Percentiles rank a stretch among this genome's conserved stretches.
Evolutionary conservation across 2,329 filamentous ascomycete genomes (phyloP).

Genomic region (Phialophora verrucosa): DNA sequence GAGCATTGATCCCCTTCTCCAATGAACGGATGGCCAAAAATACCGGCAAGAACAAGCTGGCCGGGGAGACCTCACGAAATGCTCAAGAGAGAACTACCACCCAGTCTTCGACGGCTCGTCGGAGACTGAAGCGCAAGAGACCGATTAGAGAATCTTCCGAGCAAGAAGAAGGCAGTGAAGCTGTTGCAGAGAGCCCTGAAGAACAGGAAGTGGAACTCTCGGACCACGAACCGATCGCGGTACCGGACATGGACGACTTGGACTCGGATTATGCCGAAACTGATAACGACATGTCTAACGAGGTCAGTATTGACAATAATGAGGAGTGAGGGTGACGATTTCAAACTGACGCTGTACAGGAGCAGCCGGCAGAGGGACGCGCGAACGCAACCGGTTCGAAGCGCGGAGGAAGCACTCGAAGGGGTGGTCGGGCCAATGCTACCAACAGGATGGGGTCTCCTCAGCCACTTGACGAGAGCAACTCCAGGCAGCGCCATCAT

Average conservation of each 20-base stretch:
- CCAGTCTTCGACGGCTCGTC: constrained; percentile 15
- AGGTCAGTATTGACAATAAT: constrained; percentile 13
- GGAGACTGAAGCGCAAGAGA: constrained; percentile 28
- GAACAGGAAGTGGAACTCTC: background rate
- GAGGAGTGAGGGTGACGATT: background rate
- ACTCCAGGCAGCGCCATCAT: background rate
- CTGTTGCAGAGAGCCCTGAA: background rate
- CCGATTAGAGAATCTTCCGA: constrained; percentile 3
- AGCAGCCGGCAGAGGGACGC: background rate
- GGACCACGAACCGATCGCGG: background rate
- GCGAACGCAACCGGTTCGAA: background rate
- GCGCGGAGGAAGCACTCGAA: background rate
- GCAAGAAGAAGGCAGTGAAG: background rate
- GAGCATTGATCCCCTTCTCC: constrained; percentile 24
- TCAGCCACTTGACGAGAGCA: background rate
- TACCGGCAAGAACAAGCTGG: constrained; percentile 20
- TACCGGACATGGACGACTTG: constrained; percentile 27
- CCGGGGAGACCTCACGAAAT: constrained; percentile 13
- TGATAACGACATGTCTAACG: constrained; percentile 20
- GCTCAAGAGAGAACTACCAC: constrained; percentile 18
- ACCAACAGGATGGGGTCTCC: background rate
- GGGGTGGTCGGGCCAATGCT: background rate
- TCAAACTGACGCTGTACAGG: constrained; percentile 4
- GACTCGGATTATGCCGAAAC: constrained; percentile 31
- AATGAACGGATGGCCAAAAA: constrained; percentile 24